Conservation (phyloP, 129 eudicot species). For the Silybum marianum region DNA sequence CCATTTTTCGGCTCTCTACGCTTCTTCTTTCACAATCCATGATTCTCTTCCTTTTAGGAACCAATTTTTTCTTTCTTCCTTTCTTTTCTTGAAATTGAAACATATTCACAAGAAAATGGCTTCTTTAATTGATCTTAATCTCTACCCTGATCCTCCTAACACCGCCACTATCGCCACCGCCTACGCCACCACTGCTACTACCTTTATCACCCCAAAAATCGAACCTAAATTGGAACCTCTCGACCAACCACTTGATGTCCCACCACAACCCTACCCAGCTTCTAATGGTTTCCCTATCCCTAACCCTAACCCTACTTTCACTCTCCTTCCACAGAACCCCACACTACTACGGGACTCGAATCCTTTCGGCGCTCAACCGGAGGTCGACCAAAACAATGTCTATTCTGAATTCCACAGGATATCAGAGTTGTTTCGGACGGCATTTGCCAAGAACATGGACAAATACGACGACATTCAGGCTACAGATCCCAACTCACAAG, state of each 20-base stretch:
- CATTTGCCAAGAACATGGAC: conserved; percentile 36
- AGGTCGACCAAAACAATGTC: conserved; percentile 21
- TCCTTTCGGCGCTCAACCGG: background rate
- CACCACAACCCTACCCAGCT: conserved; percentile 12
- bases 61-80: background rate
- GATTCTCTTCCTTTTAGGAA: background rate
- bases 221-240: conserved; percentile 61
- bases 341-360: background rate
- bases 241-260: conserved; percentile 28
- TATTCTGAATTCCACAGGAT: conserved; percentile 49
- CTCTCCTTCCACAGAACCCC: conserved; percentile 9
- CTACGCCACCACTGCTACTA: background rate
- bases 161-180: conserved; percentile 10
- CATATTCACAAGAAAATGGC: conserved; percentile 35
- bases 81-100: background rate
- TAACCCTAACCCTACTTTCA: conserved; percentile 32
- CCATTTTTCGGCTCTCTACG: background rate
- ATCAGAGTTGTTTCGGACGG: conserved; percentile 53
- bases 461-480: conserved; percentile 12
- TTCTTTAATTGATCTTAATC: conserved; percentile 55
- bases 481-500: conserved; percentile 40
- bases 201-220: conserved; percentile 38
- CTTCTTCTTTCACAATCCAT: background rate
- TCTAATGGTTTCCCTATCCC: background rate
- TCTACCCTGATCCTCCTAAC: conserved; percentile 38